phyloP scores from a whole-genome alignment of 768 basidiomycete species.

The Leccinum boreale region DNA sequence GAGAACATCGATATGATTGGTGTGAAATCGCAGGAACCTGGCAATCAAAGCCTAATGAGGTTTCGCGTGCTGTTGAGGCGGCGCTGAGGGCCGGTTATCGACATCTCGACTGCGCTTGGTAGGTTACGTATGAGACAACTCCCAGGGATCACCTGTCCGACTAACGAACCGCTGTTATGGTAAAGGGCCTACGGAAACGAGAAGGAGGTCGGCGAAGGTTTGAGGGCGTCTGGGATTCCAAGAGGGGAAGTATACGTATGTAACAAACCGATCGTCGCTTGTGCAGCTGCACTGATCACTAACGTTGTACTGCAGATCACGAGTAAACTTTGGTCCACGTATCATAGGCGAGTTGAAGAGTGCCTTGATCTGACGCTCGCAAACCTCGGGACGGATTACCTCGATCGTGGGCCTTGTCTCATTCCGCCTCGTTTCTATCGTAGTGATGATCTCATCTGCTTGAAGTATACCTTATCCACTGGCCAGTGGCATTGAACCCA shows the following conservation, averaged over 20 bases:
- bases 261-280: neutral
- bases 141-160: conserved; percentile 6
- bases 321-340: conserved; percentile 68
- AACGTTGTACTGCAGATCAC: conserved; percentile 48
- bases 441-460: neutral
- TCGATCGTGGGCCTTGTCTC: conserved; percentile 59
- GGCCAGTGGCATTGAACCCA: conserved; percentile 75
- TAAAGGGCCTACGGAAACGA: conserved; percentile 70
- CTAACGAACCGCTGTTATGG: conserved; percentile 12
- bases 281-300: neutral
- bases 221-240: conserved; percentile 72
- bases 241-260: conserved; percentile 69
- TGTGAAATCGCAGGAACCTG: conserved; percentile 57
- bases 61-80: conserved; percentile 63
- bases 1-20: neutral
- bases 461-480: conserved; percentile 66
- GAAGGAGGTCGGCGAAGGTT: conserved; percentile 78
- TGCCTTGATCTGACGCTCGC: conserved; percentile 72
- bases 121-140: conserved; percentile 3
- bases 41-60: conserved; percentile 75
- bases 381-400: conserved; percentile 79
- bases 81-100: conserved; percentile 78
- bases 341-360: conserved; percentile 69
- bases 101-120: conserved; percentile 72
- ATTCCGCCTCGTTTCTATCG: neutral